phyloP scores from a whole-genome alignment of 1,284 basidiomycete species.

The Lentinula novae-zelandiae region DNA sequence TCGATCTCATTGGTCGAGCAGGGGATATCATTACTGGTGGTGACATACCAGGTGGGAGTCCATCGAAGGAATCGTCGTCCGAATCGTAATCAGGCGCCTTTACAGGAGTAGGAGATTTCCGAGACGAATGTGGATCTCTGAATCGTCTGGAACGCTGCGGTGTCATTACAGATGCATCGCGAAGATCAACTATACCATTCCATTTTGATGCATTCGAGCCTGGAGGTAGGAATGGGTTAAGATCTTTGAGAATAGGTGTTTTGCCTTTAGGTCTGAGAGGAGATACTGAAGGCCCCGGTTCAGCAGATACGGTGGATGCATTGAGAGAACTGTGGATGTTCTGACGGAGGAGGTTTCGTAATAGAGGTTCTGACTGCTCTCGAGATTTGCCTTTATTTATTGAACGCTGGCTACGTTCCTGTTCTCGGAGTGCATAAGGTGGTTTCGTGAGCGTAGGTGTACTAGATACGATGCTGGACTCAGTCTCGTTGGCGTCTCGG shows the following conservation, averaged over 20 bases:
- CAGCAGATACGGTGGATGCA: conserved; percentile 23
- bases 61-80: conserved; percentile 59
- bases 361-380: conserved; percentile 32
- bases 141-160: conserved; percentile 30
- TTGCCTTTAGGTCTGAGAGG: conserved; percentile 30
- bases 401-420: conserved; percentile 3
- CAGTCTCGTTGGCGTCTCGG: conserved; percentile 29
- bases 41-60: conserved; percentile 69
- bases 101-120: conserved; percentile 19
- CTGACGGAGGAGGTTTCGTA: conserved; percentile 48
- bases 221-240: conserved; percentile 61
- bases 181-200: conserved; percentile 74
- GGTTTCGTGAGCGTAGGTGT: conserved; percentile 1
- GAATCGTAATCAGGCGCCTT: conserved; percentile 29
- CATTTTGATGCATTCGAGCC: conserved; percentile 52
- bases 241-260: conserved; percentile 46
- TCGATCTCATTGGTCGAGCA: conserved; percentile 61
- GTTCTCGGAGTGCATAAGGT: conserved; percentile 4
- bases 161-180: conserved; percentile 47
- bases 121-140: conserved; percentile 28
- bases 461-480: background rate
- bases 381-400: conserved; percentile 40
- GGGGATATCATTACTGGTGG: conserved; percentile 86
- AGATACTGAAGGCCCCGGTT: conserved; percentile 28
- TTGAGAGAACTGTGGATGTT: conserved; percentile 36